These are phyloP conservation scores for Picochlorum sp. DNA, from an alignment of 139 green algal species.

Conservation along the genomic window DNA sequence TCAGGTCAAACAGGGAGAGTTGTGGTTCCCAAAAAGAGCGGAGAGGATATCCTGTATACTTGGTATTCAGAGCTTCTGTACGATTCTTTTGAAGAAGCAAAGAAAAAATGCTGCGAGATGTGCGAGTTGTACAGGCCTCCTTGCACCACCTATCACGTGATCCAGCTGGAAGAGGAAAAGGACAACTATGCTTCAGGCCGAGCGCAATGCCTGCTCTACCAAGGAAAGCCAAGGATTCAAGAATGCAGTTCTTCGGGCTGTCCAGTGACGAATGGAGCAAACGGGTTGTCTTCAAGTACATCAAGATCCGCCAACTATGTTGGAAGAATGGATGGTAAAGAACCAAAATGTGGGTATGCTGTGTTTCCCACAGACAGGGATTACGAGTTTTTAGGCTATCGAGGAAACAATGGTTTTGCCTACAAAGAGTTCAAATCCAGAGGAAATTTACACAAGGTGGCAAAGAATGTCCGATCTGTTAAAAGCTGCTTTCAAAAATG, in stretches of 20 bases:
- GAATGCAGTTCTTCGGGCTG: background rate
- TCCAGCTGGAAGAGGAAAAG: background rate
- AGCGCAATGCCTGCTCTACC: background rate
- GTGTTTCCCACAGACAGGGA: background rate
- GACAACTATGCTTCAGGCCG: background rate
- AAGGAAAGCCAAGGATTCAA: background rate
- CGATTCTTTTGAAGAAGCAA: background rate
- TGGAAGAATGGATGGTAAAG: background rate
- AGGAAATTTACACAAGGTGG: background rate
- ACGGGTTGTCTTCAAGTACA: slow-evolving; percentile 1
- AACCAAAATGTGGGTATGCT: slow-evolving; percentile 1
- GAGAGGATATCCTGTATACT: background rate
- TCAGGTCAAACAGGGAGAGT: background rate
- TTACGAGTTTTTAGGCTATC: background rate
- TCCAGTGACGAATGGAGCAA: background rate
- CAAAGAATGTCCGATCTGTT: background rate
- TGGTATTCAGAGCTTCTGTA: background rate
- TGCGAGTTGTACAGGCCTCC: background rate
- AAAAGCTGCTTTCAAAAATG: background rate
- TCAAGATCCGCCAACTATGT: background rate
- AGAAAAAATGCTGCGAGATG: background rate
- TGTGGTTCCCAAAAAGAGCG: background rate
- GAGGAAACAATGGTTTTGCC: background rate
- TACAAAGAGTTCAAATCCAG: background rate
- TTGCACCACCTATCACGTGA: background rate